Evolutionary conservation across 805 yeast species (phyloP), one percentile per base, ranked within the genome.

Genomic region (Starmerella geochares): DNA sequence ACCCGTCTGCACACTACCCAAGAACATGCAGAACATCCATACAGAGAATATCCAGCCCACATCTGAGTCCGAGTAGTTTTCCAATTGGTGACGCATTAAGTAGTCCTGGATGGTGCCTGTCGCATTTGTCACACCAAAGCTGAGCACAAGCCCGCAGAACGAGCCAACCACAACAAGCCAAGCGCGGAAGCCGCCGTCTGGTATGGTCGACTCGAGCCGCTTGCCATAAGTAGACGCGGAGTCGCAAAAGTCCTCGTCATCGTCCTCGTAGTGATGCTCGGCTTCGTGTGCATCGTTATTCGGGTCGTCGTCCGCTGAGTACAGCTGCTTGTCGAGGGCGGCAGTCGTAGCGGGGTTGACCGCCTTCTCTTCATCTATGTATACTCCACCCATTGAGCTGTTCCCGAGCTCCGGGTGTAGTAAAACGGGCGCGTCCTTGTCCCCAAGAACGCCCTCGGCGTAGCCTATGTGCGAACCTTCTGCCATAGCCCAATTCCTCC

Each of bases 31-130:
- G 51, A 62, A 66, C 16, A 67, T 56, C 59, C 65, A 68, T 9
- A 66, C 44, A 7, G 68, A 75, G 60, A 83, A 83, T 47, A 83
- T 75, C 92, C 90, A 83, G 2, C 85, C 77, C 3, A 81, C 69
- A 2, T 76, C 65, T 6, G 81, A 71, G 4, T 78, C 71, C 6
- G 73, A 62, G 13, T 69, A 63, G 24, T 68, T 56, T 2, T 59
- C 59, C 49, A 83, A 66, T 50, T 77, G 81, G 58, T 82, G 73
- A 13, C 65, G 62, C 3, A 76, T 64, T 1, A 82, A 70, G 58
- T 77, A 81, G 1, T 85, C 77, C 62, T 82, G 85, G 36, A 82
- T 70, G 0, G 81, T 80, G 49, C 88, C 88, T 8, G 76, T 71
- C 0, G 83, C 65, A 60, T 82, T 83, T 65, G 81, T 71, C 24